Conservation (phyloP, 106 monocot species). For the Dioscorea alata region DNA sequence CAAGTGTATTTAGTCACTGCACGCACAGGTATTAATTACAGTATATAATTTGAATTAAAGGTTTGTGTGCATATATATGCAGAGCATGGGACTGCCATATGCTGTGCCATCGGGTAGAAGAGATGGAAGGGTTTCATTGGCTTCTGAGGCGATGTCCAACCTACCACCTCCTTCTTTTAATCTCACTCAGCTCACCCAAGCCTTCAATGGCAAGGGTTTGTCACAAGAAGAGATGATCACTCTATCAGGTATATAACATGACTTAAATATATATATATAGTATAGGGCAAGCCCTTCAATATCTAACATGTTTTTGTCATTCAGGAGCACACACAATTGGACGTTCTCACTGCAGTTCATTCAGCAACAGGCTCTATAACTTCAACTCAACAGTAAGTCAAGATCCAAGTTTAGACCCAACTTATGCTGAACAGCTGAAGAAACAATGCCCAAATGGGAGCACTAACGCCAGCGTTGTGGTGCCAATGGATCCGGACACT, state of each 20-base stretch:
- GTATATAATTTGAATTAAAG: too few species aligned
- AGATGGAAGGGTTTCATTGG: slow-evolving; percentile 23
- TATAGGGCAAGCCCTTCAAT: too few species aligned
- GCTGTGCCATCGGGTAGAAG: slow-evolving; percentile 16
- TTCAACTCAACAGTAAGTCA: neutral
- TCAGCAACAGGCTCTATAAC: slow-evolving; percentile 13
- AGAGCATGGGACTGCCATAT: too few species aligned
- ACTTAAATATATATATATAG: too few species aligned
- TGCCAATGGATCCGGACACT: slow-evolving; percentile 18
- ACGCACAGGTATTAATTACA: too few species aligned
- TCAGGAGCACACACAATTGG: slow-evolving; percentile 47
- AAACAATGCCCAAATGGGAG: slow-evolving; percentile 14
- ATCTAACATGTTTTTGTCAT: too few species aligned
- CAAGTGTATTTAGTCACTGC: too few species aligned
- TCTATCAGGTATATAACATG: slow-evolving; percentile 14
- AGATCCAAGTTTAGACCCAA: slow-evolving; percentile 16
- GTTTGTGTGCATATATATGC: too few species aligned
- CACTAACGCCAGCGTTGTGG: neutral
- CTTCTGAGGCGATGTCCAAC: neutral
- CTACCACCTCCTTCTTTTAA: slow-evolving; percentile 28
- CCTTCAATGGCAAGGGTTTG: slow-evolving; percentile 25
- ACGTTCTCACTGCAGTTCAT: slow-evolving; percentile 32
- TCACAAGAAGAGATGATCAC: slow-evolving; percentile 31
- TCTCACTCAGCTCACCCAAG: slow-evolving; percentile 6
- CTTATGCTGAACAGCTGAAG: slow-evolving; percentile 18